phyloP scores from a whole-genome alignment of 192 early-diverging fungal genomes.

The Rhizoclosmatium globosum region DNA sequence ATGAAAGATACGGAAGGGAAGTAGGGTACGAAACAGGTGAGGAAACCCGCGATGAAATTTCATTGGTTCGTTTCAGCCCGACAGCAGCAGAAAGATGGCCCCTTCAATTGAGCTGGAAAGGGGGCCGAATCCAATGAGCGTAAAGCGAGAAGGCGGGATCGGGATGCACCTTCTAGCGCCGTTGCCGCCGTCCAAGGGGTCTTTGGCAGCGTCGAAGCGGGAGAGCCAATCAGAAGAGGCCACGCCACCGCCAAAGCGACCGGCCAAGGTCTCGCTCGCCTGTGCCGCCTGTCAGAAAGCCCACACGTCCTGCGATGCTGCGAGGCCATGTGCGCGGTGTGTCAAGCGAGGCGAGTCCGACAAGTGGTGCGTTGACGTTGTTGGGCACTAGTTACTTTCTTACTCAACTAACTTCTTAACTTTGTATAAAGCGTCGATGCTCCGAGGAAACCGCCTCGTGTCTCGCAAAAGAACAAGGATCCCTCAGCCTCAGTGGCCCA shows the following conservation, averaged over 20 bases:
- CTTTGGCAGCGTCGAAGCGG: background rate
- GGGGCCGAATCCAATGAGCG: too few relatives aligned
- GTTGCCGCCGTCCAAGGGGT: background rate
- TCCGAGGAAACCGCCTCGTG: background rate
- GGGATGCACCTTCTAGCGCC: background rate
- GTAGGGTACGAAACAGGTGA: too few relatives aligned
- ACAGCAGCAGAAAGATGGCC: too few relatives aligned
- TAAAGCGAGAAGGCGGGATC: too few relatives aligned
- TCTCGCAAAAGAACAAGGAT: background rate
- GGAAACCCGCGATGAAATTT: too few relatives aligned
- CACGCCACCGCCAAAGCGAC: background rate
- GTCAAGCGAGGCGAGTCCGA: conserved; percentile 1
- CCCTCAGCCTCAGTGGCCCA: background rate
- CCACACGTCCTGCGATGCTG: conserved; percentile 4
- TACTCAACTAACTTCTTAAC: background rate
- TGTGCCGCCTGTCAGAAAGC: background rate
- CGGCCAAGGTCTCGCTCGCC: background rate
- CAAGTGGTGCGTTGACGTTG: conserved; percentile 3
- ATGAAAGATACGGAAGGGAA: too few relatives aligned
- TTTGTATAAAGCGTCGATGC: background rate
- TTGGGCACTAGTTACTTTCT: background rate
- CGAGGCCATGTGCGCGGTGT: conserved; percentile 1
- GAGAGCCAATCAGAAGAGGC: background rate
- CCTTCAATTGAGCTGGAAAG: too few relatives aligned
- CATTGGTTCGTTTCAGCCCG: too few relatives aligned